A percentile compares a stretch with the other conserved stretches of the same genome.
Conservation (phyloP, 148 eudicot genomes). For the Rhododendron mucronatum region DNA sequence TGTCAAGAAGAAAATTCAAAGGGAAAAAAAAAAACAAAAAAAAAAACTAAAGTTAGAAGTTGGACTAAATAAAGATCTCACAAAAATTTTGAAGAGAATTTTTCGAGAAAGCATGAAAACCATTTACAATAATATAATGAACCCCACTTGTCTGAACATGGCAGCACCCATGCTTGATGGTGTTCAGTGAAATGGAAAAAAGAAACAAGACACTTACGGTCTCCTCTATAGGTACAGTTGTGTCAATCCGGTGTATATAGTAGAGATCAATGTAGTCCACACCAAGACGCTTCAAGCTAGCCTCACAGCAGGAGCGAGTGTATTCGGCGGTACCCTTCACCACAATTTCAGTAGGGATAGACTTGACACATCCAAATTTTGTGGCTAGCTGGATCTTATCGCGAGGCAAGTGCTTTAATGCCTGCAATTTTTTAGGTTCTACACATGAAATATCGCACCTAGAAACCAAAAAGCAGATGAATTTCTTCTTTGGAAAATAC, state of each 20-base stretch:
- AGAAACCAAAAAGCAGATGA: background rate
- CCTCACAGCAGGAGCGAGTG: conserved; percentile 55
- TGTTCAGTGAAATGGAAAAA: background rate
- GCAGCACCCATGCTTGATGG: background rate
- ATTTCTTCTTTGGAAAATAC: background rate
- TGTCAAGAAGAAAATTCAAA: background rate
- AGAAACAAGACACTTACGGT: conserved; percentile 30
- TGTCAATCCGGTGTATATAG: conserved; percentile 54
- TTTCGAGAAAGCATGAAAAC: background rate
- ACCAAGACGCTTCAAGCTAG: conserved; percentile 53
- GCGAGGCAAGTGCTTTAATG: background rate
- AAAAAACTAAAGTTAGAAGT: background rate
- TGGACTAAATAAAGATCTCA: background rate
- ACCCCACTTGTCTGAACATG: background rate
- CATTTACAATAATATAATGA: background rate
- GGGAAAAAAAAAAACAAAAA: background rate
- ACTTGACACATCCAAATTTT: background rate
- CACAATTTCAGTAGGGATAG: conserved; percentile 5
- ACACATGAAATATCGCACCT: background rate
- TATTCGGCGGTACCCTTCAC: conserved; percentile 43
- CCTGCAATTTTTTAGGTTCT: background rate
- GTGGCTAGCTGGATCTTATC: conserved; percentile 1
- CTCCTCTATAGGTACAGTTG: conserved; percentile 54
- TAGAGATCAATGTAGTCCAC: conserved; percentile 58
- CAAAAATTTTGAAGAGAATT: background rate